Conservation (phyloP, 176 grass and related monocot species). For the Typha latifolia region DNA sequence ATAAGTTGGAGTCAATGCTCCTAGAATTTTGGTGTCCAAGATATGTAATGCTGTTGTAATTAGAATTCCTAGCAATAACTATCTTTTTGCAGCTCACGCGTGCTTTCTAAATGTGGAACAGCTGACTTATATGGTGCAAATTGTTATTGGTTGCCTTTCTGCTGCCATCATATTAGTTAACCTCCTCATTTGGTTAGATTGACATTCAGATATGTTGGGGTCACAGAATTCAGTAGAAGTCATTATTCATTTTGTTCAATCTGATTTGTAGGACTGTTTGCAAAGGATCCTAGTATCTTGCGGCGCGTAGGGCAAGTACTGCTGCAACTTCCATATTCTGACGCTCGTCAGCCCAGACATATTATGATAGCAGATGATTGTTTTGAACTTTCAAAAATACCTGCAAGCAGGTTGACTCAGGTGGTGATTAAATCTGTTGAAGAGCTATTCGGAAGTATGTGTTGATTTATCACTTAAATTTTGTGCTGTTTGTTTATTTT, state of each 20-base stretch:
- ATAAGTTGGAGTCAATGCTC: too few relatives aligned
- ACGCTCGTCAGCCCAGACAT: constrained; percentile 53
- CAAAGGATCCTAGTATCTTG: constrained; percentile 75
- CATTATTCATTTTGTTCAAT: too few relatives aligned
- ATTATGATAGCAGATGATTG: constrained; percentile 86
- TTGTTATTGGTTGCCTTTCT: background rate
- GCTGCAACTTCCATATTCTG: constrained; percentile 64
- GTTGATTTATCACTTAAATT: constrained; percentile 1
- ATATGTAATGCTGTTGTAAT: too few relatives aligned
- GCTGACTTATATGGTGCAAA: background rate
- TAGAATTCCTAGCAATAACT: too few relatives aligned
- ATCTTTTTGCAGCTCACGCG: too few relatives aligned
- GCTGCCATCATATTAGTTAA: background rate
- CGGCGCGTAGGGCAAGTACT: constrained; percentile 74
- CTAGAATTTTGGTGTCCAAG: too few relatives aligned
- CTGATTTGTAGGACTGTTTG: constrained; percentile 58
- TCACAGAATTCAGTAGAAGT: too few relatives aligned
- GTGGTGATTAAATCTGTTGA: constrained; percentile 86
- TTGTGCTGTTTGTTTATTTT: too few relatives aligned
- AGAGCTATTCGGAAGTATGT: constrained; percentile 92
- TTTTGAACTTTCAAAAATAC: constrained; percentile 85
- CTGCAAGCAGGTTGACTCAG: constrained; percentile 64
- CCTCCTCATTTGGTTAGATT: background rate
- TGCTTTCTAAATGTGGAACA: background rate
- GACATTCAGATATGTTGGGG: too few relatives aligned